Percentiles rank a stretch among this genome's conserved stretches.
These are phyloP conservation scores for Gossypium ekmanianum DNA, from an alignment of 345 rosid genomes.

Conservation along the genomic window DNA sequence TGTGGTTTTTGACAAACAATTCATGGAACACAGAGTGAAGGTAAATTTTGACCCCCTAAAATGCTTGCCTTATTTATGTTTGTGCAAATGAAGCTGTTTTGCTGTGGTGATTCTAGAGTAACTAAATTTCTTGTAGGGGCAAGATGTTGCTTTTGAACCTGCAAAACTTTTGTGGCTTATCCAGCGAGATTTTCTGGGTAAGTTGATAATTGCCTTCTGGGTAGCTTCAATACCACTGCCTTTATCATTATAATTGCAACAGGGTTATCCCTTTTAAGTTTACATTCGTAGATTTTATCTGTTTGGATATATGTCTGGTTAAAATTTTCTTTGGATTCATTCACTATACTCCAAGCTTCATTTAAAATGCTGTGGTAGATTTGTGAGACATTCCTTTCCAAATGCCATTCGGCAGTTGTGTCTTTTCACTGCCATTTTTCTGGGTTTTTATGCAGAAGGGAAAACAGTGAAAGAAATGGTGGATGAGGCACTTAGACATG, in stretches of 20 bases:
- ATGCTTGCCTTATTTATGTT: conserved; percentile 17
- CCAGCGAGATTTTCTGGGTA: conserved; percentile 98
- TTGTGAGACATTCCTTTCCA: background rate
- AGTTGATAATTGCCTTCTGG: conserved; percentile 29
- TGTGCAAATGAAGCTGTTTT: conserved; percentile 14
- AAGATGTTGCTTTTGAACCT: conserved; percentile 96
- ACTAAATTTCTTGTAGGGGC: conserved; percentile 56
- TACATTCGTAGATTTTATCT: background rate
- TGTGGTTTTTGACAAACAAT: conserved; percentile 31
- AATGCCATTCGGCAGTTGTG: background rate
- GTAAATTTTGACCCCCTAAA: conserved; percentile 40
- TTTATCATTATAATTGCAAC: background rate
- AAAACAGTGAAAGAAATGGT: conserved; percentile 98
- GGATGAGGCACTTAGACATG: conserved; percentile 80
- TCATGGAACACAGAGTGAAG: conserved; percentile 73
- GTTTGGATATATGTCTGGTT: background rate
- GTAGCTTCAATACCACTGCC: background rate
- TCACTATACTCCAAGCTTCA: conserved; percentile 5
- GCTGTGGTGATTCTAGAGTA: conserved; percentile 19
- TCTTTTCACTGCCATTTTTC: conserved; percentile 12
- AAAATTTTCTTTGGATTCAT: background rate
- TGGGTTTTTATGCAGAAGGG: conserved; percentile 60
- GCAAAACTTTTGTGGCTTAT: conserved; percentile 98
- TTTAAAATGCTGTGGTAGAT: background rate
- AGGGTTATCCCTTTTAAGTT: background rate